Conservation (phyloP, 306 rosid species). For the Lablab purpureus region DNA sequence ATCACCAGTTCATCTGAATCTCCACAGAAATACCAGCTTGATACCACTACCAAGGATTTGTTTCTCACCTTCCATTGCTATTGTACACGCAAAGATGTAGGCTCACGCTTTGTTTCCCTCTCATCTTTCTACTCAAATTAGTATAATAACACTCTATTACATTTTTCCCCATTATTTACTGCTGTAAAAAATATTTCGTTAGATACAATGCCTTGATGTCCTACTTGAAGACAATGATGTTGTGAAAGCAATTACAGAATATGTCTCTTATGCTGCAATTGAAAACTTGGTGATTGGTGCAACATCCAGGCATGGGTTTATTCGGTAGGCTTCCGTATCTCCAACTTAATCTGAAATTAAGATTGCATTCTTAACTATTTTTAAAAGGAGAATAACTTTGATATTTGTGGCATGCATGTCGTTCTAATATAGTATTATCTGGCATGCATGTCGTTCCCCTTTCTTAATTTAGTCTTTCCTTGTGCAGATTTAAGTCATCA, state of each 20-base stretch:
- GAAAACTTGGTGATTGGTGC: conserved; percentile 83
- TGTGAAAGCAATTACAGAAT: conserved; percentile 80
- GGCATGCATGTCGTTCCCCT: not conserved
- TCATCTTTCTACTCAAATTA: not conserved
- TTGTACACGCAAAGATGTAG: conserved; percentile 90
- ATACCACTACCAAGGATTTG: conserved; percentile 61
- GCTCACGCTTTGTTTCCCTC: not conserved
- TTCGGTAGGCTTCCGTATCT: conserved; percentile 60
- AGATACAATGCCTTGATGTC: conserved; percentile 92
- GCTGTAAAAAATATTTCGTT: not conserved
- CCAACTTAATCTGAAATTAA: not conserved
- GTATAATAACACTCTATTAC: not conserved
- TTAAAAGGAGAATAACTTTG: not conserved
- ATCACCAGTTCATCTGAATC: conserved; percentile 45
- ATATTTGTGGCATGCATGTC: not conserved
- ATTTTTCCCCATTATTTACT: not conserved
- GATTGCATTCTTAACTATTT: conserved; percentile 3
- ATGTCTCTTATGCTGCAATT: conserved; percentile 80
- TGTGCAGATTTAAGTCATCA: conserved; percentile 67
- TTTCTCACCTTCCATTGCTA: conserved; percentile 88
- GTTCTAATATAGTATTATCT: not conserved
- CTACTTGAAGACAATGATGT: conserved; percentile 83
- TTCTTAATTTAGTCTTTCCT: not conserved
- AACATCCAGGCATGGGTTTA: conserved; percentile 82
- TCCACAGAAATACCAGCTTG: conserved; percentile 65